Conservation (phyloP, 1,284 basidiomycete genomes). For the Boletellus deceptivus region DNA sequence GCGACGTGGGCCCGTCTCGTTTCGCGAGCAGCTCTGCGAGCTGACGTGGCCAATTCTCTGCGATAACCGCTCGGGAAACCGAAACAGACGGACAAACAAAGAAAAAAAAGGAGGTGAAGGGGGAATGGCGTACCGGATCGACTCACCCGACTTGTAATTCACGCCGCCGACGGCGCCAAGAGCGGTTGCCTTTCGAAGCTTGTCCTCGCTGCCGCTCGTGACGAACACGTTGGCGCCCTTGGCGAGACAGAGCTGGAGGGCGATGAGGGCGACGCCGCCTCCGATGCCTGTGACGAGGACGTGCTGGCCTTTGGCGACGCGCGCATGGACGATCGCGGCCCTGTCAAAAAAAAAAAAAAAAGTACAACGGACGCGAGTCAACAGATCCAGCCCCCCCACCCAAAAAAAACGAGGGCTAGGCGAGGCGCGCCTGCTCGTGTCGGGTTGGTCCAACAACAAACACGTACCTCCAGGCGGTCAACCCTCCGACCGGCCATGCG, state of each 20-base stretch:
- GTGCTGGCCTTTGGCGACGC: slow-evolving; percentile 63
- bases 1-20: slow-evolving; percentile 32
- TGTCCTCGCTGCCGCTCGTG: slow-evolving; percentile 71
- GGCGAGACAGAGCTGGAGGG: slow-evolving; percentile 76
- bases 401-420: too few relatives aligned
- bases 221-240: slow-evolving; percentile 81
- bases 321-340: slow-evolving; percentile 68
- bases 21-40: slow-evolving; percentile 50
- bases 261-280: slow-evolving; percentile 80
- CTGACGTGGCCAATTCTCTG: slow-evolving; percentile 64
- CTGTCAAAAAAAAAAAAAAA: slow-evolving; percentile 45
- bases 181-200: slow-evolving; percentile 64
- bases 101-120: too few relatives aligned
- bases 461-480: slow-evolving; percentile 79
- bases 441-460: too few relatives aligned
- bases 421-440: background rate
- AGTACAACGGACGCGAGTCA: too few relatives aligned
- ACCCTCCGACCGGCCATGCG: slow-evolving; percentile 73
- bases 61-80: background rate
- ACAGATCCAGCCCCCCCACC: too few relatives aligned
- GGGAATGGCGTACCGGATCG: background rate
- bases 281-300: slow-evolving; percentile 79
- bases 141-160: slow-evolving; percentile 66
- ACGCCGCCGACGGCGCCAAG: slow-evolving; percentile 81
- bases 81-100: background rate